phyloP scores from a whole-genome alignment of 192 early-diverging fungal genomes.

The Obelidium mucronatum region DNA sequence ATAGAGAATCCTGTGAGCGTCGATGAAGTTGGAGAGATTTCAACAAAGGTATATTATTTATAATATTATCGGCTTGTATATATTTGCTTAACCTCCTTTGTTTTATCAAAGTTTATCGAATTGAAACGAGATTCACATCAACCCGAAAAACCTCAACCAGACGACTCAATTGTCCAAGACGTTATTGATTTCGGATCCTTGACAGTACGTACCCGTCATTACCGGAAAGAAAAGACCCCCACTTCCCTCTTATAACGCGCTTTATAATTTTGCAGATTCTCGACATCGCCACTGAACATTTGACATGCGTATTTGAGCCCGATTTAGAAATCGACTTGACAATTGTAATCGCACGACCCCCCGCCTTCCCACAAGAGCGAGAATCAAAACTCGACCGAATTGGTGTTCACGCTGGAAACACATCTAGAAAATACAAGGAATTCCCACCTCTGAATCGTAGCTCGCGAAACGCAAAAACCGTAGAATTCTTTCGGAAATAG shows the following conservation, averaged over 20 bases:
- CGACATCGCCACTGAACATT: constrained; percentile 32
- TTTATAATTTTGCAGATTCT: constrained; percentile 18
- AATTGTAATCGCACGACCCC: constrained; percentile 47
- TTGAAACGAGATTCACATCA: constrained; percentile 27
- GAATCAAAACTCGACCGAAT: neutral
- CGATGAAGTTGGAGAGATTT: constrained; percentile 16
- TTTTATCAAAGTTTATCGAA: constrained; percentile 27
- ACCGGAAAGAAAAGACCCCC: neutral
- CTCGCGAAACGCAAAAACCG: constrained; percentile 54
- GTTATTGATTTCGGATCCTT: constrained; percentile 43
- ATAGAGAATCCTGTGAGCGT: neutral
- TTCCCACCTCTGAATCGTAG: constrained; percentile 39
- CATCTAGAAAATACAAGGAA: constrained; percentile 23
- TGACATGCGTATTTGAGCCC: constrained; percentile 39
- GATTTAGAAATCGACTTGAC: constrained; percentile 39
- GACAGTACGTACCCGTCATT: constrained; percentile 17
- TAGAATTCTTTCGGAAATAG: constrained; percentile 34
- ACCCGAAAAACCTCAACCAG: neutral
- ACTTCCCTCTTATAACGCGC: neutral
- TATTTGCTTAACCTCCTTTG: neutral
- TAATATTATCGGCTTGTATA: too few relatives aligned
- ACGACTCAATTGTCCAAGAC: constrained; percentile 44
- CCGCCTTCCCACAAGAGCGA: constrained; percentile 42
- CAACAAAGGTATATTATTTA: neutral
- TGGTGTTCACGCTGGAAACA: constrained; percentile 2